Evolutionary conservation across 371 early-diverging fungal genomes (phyloP), one percentile per base, ranked within the genome.

Genomic region (Lichtheimia hyalospora): DNA sequence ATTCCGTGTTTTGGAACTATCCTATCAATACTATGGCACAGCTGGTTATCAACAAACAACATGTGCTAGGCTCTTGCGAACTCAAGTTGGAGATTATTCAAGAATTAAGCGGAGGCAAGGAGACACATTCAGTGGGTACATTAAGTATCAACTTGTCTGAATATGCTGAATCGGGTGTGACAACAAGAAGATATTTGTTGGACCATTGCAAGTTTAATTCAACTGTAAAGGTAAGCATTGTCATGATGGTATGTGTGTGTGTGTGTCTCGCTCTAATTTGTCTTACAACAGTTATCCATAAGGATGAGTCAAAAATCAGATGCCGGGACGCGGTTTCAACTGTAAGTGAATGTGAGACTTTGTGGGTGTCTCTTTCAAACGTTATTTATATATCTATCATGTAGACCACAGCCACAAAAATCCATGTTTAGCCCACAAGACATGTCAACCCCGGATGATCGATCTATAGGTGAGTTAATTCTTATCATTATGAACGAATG

Each of bases 81-180:
- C 63, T 89, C 12, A 57, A 74, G 25, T 63, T 87, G 7, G 77
- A 70, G 50, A 66, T 88, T 24, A 77, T 74, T 52, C 87, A 87
- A 69, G 83, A 84, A 62, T 68, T 78, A 44, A 80, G 82, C 60
- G 86, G 84, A 7, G 87, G 84, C 20, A 75, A 77, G 55, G 79
- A 72, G 46, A 70, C 82, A 10, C 83, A 81, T 27, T 76, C 74
- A 18, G 71, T 87, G 20, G 88, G 88, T 14, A 64, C 46, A 10
- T 54, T 81, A 14, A 59, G 62, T 1, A 62, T 81, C 23, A 81
- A 81, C 64, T 60, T 81, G 43, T 73, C 81, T 7, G 81, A 81
- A 58, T 81, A 78, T 57, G 76, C 72, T 52, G 71, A 65, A 13
- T 68, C 61, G 25, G 74, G 74, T n/a, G 51, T 62, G 40, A 66